Conservation (phyloP, 140 eudicot genomes). For the Senecio squalidus region DNA sequence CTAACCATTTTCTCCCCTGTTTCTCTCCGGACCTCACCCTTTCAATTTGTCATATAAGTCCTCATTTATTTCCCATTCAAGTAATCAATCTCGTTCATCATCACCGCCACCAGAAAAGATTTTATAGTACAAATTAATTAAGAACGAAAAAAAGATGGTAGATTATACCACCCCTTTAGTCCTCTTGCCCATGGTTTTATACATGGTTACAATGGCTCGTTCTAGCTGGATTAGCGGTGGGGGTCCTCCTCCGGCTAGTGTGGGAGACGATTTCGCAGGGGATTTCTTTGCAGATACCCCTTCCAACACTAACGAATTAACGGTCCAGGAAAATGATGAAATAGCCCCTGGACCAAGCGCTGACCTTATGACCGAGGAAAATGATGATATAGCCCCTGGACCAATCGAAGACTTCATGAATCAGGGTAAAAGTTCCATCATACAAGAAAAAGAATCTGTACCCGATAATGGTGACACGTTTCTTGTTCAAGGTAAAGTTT, state of each 20-base stretch:
- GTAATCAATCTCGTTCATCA: constrained; percentile 14
- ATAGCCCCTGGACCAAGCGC: constrained; percentile 1
- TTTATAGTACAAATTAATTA: not conserved
- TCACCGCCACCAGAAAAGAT: constrained; percentile 17
- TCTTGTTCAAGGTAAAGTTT: constrained; percentile 48
- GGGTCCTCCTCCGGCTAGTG: constrained; percentile 15
- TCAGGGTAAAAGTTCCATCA: constrained; percentile 4
- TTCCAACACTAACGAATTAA: no score
- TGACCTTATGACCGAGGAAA: not conserved
- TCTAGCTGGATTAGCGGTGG: constrained; percentile 32
- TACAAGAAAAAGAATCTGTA: constrained; percentile 1
- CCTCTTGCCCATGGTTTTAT: constrained; percentile 15
- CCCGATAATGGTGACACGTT: constrained; percentile 1
- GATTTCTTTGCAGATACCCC: no score
- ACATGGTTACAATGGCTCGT: constrained; percentile 18
- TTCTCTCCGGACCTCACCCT: constrained; percentile 24
- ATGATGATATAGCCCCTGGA: constrained; percentile 8
- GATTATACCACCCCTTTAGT: constrained; percentile 15
- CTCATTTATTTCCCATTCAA: not conserved
- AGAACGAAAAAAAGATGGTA: constrained; percentile 17
- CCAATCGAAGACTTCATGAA: constrained; percentile 1
- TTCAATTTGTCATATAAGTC: constrained; percentile 6
- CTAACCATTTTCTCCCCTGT: constrained; percentile 18
- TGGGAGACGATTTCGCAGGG: constrained; percentile 12
- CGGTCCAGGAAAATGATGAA: not conserved